Conservation (phyloP, 805 yeast genomes). For the Barnettozyma populi region DNA sequence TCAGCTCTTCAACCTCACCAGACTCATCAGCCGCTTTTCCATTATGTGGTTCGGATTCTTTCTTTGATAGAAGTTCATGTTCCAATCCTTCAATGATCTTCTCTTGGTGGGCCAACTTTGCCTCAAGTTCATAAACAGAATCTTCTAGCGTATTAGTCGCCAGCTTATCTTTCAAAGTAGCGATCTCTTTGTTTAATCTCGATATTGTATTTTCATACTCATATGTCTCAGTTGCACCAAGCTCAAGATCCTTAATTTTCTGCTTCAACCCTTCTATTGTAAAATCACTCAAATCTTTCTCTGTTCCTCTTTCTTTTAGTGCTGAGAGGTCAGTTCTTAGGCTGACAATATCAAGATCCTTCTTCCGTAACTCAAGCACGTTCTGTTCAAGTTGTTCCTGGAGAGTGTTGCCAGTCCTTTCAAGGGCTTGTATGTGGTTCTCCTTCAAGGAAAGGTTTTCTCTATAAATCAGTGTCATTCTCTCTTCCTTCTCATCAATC, state of each 20-base stretch:
- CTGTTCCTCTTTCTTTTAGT: background rate
- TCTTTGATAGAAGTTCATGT: background rate
- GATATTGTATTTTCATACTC: background rate
- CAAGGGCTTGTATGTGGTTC: constrained; percentile 13
- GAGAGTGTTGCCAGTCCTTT: constrained; percentile 1
- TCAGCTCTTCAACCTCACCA: background rate
- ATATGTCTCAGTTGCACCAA: background rate
- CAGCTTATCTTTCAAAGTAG: constrained; percentile 9
- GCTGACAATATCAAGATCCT: constrained; percentile 2
- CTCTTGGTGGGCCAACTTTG: constrained; percentile 18
- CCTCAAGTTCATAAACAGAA: constrained; percentile 16
- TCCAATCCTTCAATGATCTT: constrained; percentile 16
- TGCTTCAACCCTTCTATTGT: constrained; percentile 4
- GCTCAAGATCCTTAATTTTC: constrained; percentile 6
- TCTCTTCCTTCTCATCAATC: constrained; percentile 13
- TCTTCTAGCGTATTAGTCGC: constrained; percentile 10
- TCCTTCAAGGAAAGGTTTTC: constrained; percentile 28
- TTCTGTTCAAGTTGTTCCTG: background rate
- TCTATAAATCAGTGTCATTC: constrained; percentile 9
- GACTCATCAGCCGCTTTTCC: background rate
- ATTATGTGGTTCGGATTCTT: background rate
- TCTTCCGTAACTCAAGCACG: background rate
- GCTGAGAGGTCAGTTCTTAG: background rate
- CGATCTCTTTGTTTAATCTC: background rate
- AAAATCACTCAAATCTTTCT: background rate